Conservation (phyloP, 2,329 filamentous ascomycete genomes). For the Elsinoe ampelina region DNA sequence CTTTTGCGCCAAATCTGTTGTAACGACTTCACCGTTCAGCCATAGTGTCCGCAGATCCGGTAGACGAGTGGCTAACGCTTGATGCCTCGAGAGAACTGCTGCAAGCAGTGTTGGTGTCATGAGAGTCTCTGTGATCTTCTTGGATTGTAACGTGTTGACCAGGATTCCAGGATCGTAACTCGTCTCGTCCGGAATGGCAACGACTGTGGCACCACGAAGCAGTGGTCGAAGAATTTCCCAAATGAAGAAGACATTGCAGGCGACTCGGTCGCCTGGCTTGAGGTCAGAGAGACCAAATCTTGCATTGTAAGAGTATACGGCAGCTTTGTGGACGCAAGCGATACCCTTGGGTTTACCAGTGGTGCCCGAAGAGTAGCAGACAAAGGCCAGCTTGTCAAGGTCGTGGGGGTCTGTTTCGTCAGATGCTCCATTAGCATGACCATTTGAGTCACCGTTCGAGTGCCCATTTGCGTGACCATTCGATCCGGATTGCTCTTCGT, state of each 20-base stretch:
- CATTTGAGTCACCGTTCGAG: slow-evolving; percentile 16
- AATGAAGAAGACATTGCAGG: slow-evolving; percentile 82
- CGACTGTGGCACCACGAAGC: slow-evolving; percentile 64
- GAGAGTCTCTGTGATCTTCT: slow-evolving; percentile 65
- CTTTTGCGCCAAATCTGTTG: slow-evolving; percentile 62
- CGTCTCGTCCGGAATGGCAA: slow-evolving; percentile 63
- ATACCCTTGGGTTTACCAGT: slow-evolving; percentile 76
- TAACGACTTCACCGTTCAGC: slow-evolving; percentile 77
- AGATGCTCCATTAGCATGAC: slow-evolving; percentile 28
- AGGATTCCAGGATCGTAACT: slow-evolving; percentile 70
- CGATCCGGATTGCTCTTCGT: slow-evolving; percentile 33
- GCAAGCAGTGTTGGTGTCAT: slow-evolving; percentile 76
- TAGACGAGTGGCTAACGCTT: slow-evolving; percentile 53
- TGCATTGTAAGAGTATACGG: slow-evolving; percentile 64
- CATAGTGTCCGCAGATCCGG: slow-evolving; percentile 61
- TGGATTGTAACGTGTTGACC: slow-evolving; percentile 57
- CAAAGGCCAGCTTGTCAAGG: slow-evolving; percentile 64
- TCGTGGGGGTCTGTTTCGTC: slow-evolving; percentile 46
- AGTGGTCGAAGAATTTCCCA: slow-evolving; percentile 77
- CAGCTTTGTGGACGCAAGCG: slow-evolving; percentile 65
- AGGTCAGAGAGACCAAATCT: slow-evolving; percentile 63
- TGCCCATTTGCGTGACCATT: slow-evolving; percentile 34
- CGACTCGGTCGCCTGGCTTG: slow-evolving; percentile 62
- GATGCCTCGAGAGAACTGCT: slow-evolving; percentile 61
- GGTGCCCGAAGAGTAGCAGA: slow-evolving; percentile 72